phyloP scores from a whole-genome alignment of 2,329 filamentous ascomycete genomes.

The Plenodomus biglobosus region DNA sequence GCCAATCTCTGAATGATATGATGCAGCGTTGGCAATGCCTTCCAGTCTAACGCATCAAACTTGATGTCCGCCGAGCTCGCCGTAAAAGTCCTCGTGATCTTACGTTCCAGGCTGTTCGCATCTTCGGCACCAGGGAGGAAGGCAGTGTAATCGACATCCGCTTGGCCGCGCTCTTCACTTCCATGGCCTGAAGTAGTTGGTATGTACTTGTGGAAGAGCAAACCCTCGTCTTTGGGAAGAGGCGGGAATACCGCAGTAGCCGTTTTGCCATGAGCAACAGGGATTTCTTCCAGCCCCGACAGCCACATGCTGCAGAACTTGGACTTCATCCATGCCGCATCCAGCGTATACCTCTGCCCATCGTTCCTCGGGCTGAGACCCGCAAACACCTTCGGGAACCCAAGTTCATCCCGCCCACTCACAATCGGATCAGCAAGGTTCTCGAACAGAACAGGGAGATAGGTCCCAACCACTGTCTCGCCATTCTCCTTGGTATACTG shows the following conservation, averaged over 20 bases:
- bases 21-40: slow-evolving; percentile 61
- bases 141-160: slow-evolving; percentile 58
- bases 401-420: slow-evolving; percentile 61
- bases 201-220: slow-evolving; percentile 61
- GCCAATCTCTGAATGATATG: slow-evolving; percentile 57
- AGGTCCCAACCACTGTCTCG: slow-evolving; percentile 53
- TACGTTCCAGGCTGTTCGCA: slow-evolving; percentile 35
- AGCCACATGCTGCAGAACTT: slow-evolving; percentile 39
- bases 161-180: slow-evolving; percentile 48
- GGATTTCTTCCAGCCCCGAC: slow-evolving; percentile 20
- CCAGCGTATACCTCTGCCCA: slow-evolving; percentile 43
- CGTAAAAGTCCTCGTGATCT: slow-evolving; percentile 40
- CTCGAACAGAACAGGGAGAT: slow-evolving; percentile 61
- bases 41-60: slow-evolving; percentile 56
- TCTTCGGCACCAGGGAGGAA: slow-evolving; percentile 43
- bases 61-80: slow-evolving; percentile 50
- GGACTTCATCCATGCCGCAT: slow-evolving; percentile 43
- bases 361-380: slow-evolving; percentile 51
- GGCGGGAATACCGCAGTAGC: neutral
- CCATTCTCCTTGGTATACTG: slow-evolving; percentile 57
- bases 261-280: slow-evolving; percentile 6
- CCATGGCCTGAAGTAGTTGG: slow-evolving; percentile 53
- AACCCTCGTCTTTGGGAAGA: slow-evolving; percentile 47
- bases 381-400: slow-evolving; percentile 63
- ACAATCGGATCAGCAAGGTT: slow-evolving; percentile 61